A percentile compares a stretch with the other conserved stretches of the same genome.
These are phyloP conservation scores for Aspergillus sp. DNA, from an alignment of 2,329 filamentous ascomycete species.

Conservation along the genomic window DNA sequence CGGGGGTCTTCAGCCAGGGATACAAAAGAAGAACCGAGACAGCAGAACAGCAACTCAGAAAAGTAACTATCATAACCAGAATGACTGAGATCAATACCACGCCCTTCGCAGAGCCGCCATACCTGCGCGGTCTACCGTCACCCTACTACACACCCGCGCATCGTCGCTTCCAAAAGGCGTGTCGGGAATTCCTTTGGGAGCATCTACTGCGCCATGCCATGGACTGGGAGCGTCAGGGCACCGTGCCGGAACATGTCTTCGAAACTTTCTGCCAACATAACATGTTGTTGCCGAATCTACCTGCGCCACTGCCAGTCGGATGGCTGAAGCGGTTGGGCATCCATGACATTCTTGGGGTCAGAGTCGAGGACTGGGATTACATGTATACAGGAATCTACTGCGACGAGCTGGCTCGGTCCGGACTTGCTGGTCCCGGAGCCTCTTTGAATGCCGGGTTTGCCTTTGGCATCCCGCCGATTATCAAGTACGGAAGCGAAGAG, in stretches of 20 bases:
- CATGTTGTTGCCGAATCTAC: slow-evolving; percentile 65
- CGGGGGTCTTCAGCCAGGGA: background rate
- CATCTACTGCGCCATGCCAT: slow-evolving; percentile 56
- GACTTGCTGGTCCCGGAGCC: slow-evolving; percentile 56
- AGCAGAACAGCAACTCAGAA: background rate
- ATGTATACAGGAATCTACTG: slow-evolving; percentile 63
- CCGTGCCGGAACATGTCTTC: slow-evolving; percentile 59
- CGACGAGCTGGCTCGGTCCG: slow-evolving; percentile 63
- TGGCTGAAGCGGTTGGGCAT: slow-evolving; percentile 63
- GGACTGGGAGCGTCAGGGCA: slow-evolving; percentile 63
- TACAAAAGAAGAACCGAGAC: background rate
- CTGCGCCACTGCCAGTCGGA: slow-evolving; percentile 60
- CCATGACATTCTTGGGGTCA: slow-evolving; percentile 58
- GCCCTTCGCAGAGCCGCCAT: slow-evolving; percentile 68
- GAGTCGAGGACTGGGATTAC: slow-evolving; percentile 68
- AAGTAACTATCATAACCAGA: background rate
- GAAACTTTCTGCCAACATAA: slow-evolving; percentile 56
- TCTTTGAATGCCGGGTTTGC: slow-evolving; percentile 66
- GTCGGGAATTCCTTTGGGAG: slow-evolving; percentile 59
- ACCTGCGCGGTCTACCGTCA: slow-evolving; percentile 62
- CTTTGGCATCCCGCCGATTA: slow-evolving; percentile 64
- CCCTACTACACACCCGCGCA: slow-evolving; percentile 65
- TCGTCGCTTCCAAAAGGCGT: slow-evolving; percentile 59
- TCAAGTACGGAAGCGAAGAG: slow-evolving; percentile 59
- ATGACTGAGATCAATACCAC: slow-evolving; percentile 26